Percentiles rank a stretch among this genome's conserved stretches.
Conservation (phyloP, 2,329 filamentous ascomycete genomes). For the Aspergillus quadricinctus region DNA sequence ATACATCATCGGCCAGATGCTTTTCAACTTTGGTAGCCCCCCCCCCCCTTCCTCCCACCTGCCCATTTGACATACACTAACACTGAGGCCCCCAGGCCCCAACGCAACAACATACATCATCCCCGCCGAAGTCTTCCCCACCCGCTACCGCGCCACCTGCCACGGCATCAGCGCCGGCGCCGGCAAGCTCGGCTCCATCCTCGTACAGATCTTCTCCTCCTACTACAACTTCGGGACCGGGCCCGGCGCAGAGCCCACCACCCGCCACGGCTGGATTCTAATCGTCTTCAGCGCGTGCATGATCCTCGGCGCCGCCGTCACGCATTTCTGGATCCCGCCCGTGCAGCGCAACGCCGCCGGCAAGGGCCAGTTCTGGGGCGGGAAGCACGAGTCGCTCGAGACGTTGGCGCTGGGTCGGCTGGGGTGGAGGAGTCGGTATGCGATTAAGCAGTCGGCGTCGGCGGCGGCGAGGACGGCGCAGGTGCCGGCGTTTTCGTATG, state of each 20-base stretch:
- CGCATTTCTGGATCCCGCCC: constrained; percentile 40
- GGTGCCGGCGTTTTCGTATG: neutral
- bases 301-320: constrained; percentile 38
- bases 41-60: neutral
- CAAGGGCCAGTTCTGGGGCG: constrained; percentile 28
- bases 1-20: constrained; percentile 43
- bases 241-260: constrained; percentile 27
- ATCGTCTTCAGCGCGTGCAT: constrained; percentile 41
- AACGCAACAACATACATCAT: constrained; percentile 45
- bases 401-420: constrained; percentile 35
- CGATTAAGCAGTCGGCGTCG: constrained; percentile 4
- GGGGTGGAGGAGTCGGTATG: constrained; percentile 34
- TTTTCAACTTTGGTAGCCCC: constrained; percentile 46
- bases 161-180: constrained; percentile 52
- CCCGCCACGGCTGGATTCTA: constrained; percentile 37
- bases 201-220: constrained; percentile 38
- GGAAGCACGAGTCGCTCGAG: constrained; percentile 36
- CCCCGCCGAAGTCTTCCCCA: constrained; percentile 55
- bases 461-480: neutral
- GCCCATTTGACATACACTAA: too few relatives aligned
- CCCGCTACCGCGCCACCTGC: constrained; percentile 50
- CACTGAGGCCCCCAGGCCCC: constrained; percentile 21
- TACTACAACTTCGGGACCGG: constrained; percentile 38
- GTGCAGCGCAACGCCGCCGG: constrained; percentile 27
- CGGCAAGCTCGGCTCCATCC: constrained; percentile 50